These are phyloP conservation scores for Fonsecaea nubica DNA, from an alignment of 2,329 filamentous ascomycete genomes.

Conservation along the genomic window DNA sequence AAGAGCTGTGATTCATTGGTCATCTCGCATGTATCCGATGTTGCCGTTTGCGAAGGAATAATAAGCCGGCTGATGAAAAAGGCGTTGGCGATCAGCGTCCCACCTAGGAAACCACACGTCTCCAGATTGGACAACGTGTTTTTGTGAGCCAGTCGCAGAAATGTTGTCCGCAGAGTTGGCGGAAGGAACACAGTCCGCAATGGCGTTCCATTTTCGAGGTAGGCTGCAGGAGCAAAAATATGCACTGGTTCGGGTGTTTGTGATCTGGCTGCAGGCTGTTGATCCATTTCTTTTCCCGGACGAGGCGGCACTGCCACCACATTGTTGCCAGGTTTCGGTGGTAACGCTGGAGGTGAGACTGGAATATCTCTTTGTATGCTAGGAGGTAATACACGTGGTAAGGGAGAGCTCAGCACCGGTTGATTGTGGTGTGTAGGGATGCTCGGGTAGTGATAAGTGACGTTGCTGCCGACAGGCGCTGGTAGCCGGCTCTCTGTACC, in stretches of 20 bases:
- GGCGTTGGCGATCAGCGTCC: conserved; percentile 88
- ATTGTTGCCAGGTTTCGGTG: conserved; percentile 33
- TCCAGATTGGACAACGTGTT: conserved; percentile 87
- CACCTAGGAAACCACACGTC: conserved; percentile 93
- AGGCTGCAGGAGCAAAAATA: conserved; percentile 83
- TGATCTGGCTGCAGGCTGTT: conserved; percentile 14
- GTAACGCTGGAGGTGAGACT: conserved; percentile 28
- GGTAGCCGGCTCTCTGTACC: conserved; percentile 38
- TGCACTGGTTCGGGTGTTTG: conserved; percentile 60
- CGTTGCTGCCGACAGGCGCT: conserved; percentile 23
- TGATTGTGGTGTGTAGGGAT: conserved; percentile 44
- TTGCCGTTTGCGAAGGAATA: conserved; percentile 88
- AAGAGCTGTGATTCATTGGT: conserved; percentile 84
- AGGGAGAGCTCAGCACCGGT: conserved; percentile 10
- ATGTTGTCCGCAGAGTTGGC: conserved; percentile 72
- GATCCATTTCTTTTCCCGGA: conserved; percentile 33
- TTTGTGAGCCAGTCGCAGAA: conserved; percentile 73
- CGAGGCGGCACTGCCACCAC: conserved; percentile 39
- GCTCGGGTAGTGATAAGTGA: conserved; percentile 52
- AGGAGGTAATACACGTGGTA: conserved; percentile 4
- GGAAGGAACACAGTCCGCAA: conserved; percentile 89
- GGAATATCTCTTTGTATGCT: conserved; percentile 13
- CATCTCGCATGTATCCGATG: conserved; percentile 93
- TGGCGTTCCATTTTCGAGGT: conserved; percentile 86
- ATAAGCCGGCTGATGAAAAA: conserved; percentile 88